phyloP scores from a whole-genome alignment of 1,284 basidiomycete genomes.

The Fomitopsis betulina region DNA sequence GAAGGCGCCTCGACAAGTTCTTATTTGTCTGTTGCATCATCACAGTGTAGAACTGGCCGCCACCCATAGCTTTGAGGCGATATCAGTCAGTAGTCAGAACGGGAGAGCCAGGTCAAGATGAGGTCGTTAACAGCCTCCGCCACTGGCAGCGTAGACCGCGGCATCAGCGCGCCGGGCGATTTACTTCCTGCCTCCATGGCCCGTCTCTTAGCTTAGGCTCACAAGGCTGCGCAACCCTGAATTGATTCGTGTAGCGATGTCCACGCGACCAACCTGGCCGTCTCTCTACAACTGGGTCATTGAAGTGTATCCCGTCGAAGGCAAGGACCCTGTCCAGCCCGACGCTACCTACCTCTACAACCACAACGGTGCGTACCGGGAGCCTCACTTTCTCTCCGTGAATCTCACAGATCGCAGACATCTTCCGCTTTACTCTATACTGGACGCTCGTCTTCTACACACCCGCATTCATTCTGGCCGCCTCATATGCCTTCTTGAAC shows the following conservation, averaged over 20 bases:
- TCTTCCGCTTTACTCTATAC: constrained; percentile 82
- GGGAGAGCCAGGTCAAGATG: no score
- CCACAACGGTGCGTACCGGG: constrained; percentile 24
- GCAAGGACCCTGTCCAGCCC: constrained; percentile 29
- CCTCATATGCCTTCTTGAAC: constrained; percentile 68
- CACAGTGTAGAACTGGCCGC: background rate
- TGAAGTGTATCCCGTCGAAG: constrained; percentile 36
- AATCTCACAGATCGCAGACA: constrained; percentile 40
- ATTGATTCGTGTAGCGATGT: background rate
- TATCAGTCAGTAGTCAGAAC: no score
- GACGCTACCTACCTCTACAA: constrained; percentile 29
- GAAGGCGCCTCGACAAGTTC: background rate
- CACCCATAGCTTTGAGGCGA: background rate
- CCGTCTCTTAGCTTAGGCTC: background rate
- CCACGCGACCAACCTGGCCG: constrained; percentile 35
- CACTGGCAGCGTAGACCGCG: no score
- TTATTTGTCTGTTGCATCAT: background rate
- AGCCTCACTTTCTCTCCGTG: background rate
- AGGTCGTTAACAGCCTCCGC: no score
- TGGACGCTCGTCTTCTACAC: constrained; percentile 79
- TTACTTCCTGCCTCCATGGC: background rate
- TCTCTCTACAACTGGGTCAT: constrained; percentile 43
- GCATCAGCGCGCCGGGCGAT: no score
- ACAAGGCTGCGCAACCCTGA: background rate
- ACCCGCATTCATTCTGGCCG: constrained; percentile 66